Conservation (phyloP, 768 basidiomycete species). For the Pseudohyphozyma bogoriensis region DNA sequence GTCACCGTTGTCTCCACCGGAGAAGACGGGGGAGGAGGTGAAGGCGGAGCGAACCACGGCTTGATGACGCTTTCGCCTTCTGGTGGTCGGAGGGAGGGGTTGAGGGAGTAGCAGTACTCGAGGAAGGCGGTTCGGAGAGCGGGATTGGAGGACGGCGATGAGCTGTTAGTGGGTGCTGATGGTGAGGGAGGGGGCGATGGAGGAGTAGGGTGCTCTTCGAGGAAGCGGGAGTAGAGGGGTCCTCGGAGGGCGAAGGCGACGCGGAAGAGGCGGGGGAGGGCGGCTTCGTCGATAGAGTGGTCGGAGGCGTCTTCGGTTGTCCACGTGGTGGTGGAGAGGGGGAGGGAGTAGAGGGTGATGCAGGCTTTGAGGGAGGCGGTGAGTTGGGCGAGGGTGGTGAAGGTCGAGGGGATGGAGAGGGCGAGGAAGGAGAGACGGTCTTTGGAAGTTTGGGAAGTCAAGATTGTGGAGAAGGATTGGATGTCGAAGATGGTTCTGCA, state of each 20-base stretch:
- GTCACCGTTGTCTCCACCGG: too few species aligned
- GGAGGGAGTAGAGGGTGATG: conserved; percentile 13
- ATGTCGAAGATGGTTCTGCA: conserved; percentile 16
- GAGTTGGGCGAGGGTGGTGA: background rate
- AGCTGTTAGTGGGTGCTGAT: too few species aligned
- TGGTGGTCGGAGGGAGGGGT: background rate
- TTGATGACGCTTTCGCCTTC: background rate
- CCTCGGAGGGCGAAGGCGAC: conserved; percentile 15
- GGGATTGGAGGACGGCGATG: background rate
- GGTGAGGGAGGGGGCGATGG: too few species aligned
- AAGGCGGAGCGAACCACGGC: background rate
- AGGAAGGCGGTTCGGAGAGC: conserved; percentile 7
- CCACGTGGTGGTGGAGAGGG: conserved; percentile 2
- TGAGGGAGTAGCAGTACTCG: conserved; percentile 10
- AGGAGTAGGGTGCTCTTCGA: background rate
- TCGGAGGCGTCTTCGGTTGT: conserved; percentile 1
- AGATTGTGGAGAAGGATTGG: conserved; percentile 14
- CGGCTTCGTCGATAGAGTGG: background rate
- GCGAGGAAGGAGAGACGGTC: conserved; percentile 15
- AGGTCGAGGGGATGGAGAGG: background rate
- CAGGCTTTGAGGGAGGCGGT: background rate
- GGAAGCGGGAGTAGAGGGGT: conserved; percentile 6
- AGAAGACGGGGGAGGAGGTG: background rate
- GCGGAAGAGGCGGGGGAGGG: conserved; percentile 23
- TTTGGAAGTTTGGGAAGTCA: conserved; percentile 1